These are phyloP conservation scores for Ceratobasidium sp. DNA, from an alignment of 1,284 basidiomycete species.

Conservation along the genomic window DNA sequence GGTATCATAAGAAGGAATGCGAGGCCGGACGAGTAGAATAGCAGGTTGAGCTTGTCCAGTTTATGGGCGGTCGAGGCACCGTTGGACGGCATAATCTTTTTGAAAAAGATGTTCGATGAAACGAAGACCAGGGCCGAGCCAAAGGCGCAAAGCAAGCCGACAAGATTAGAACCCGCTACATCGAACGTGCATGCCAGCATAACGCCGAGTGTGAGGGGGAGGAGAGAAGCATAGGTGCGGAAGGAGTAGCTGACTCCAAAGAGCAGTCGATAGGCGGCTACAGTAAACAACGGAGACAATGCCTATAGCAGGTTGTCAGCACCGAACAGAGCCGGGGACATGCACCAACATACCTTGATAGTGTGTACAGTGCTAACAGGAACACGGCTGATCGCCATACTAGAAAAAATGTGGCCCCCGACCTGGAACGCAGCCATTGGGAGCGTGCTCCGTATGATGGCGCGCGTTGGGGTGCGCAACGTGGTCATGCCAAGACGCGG, in stretches of 20 bases:
- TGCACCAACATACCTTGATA: conserved; percentile 80
- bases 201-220: conserved; percentile 94
- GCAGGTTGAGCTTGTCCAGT: conserved; percentile 96
- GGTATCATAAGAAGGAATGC: conserved; percentile 96
- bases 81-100: conserved; percentile 88
- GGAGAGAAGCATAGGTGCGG: conserved; percentile 92
- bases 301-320: conserved; percentile 62
- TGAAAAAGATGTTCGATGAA: conserved; percentile 98
- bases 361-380: conserved; percentile 98
- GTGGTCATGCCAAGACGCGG: conserved; percentile 73
- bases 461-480: conserved; percentile 73
- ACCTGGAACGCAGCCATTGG: conserved; percentile 72
- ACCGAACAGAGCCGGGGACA: background rate
- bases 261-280: conserved; percentile 90
- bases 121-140: conserved; percentile 97
- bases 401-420: conserved; percentile 97
- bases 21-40: conserved; percentile 95
- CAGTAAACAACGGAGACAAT: conserved; percentile 95
- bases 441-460: conserved; percentile 67
- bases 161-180: conserved; percentile 82
- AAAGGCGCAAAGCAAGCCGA: conserved; percentile 90
- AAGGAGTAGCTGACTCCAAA: conserved; percentile 93
- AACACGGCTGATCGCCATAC: conserved; percentile 94
- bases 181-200: conserved; percentile 98
- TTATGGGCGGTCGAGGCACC: conserved; percentile 70